These are phyloP conservation scores for Colletotrichum orchidophilum DNA, from an alignment of 2,329 filamentous ascomycete species.

Conservation along the genomic window DNA sequence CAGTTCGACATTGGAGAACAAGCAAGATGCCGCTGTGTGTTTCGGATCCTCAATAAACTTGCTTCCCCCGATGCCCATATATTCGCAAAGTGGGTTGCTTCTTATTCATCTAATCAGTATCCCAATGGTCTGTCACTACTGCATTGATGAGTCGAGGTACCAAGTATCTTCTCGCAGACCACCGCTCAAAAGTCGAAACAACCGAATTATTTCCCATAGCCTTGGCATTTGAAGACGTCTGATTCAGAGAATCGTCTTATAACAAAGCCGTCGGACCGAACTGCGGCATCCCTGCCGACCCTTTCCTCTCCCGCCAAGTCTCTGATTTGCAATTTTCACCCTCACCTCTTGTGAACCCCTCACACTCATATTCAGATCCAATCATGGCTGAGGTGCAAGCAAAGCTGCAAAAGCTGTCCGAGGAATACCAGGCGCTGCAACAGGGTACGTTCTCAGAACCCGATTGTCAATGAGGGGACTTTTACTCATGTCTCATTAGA, in stretches of 20 bases:
- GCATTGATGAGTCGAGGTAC: slow-evolving; percentile 11
- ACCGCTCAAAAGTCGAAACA: slow-evolving; percentile 7
- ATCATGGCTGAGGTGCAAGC: slow-evolving; percentile 79
- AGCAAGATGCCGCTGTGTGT: neutral
- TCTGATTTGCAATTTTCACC: neutral
- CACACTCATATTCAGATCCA: slow-evolving; percentile 1
- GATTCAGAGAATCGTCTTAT: neutral
- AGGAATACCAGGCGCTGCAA: slow-evolving; percentile 89
- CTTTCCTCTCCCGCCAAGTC: neutral
- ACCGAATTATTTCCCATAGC: neutral
- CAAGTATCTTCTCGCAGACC: slow-evolving; percentile 7
- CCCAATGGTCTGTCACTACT: slow-evolving; percentile 21
- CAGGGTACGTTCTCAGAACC: slow-evolving; percentile 61
- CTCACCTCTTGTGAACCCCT: slow-evolving; percentile 16
- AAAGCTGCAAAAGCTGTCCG: slow-evolving; percentile 82
- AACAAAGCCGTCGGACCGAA: neutral
- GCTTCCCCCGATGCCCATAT: neutral
- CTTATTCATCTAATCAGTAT: slow-evolving; percentile 7
- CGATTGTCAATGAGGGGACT: too few species aligned
- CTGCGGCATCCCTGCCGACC: neutral
- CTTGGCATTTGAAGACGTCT: neutral
- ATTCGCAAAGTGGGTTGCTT: neutral
- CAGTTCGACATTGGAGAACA: neutral
- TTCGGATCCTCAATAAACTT: neutral
- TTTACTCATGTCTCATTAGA: slow-evolving; percentile 61